Conservation (phyloP, 2,329 filamentous ascomycete species). For the Cryphonectria nitschkei region DNA sequence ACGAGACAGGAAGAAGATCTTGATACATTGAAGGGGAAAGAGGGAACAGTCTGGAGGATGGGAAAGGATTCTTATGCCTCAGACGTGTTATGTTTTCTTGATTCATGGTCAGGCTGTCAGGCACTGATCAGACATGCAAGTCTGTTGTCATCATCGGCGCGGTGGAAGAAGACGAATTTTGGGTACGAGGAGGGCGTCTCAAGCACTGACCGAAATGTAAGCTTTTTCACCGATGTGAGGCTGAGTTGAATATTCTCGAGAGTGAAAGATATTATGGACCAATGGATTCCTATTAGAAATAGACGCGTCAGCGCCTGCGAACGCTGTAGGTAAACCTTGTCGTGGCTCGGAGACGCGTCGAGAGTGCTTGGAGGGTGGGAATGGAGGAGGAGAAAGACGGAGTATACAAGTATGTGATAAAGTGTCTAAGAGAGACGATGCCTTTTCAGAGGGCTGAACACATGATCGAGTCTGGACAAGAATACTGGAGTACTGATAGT, state of each 20-base stretch:
- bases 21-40: not conserved
- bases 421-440: not conserved
- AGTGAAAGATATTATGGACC: not conserved
- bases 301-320: not conserved
- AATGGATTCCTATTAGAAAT: not conserved
- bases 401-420: not conserved
- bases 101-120: slow-evolving; percentile 3
- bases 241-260: not conserved
- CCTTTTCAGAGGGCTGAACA: not conserved
- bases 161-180: too few species aligned
- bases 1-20: too few species aligned
- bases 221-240: not conserved
- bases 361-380: not conserved
- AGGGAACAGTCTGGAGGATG: not conserved
- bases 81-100: not conserved
- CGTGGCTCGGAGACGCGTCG: not conserved
- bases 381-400: not conserved
- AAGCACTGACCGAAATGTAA: not conserved
- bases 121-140: slow-evolving; percentile 15
- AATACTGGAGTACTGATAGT: not conserved
- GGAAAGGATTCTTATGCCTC: not conserved
- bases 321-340: not conserved
- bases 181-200: not conserved
- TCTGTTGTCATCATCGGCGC: slow-evolving; percentile 7
- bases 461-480: not conserved